Percentiles rank a stretch among this genome's conserved stretches.
Evolutionary conservation across 805 yeast species (phyloP).

Genomic region (Ogataea haglerorum): DNA sequence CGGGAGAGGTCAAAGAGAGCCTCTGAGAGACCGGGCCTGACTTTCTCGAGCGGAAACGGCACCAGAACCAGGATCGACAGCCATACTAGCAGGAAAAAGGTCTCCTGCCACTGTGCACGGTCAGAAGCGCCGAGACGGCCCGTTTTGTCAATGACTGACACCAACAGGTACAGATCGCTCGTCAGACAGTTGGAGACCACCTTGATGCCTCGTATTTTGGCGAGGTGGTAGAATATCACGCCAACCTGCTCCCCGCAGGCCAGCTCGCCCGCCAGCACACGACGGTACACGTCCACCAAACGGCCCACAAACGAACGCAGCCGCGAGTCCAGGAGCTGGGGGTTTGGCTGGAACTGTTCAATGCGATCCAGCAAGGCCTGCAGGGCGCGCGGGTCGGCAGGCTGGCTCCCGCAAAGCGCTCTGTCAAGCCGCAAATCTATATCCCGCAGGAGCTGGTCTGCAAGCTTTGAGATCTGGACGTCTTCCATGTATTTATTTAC

Average conservation of each 20-base stretch:
- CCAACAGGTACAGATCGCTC: constrained; percentile 53
- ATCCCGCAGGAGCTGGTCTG: constrained; percentile 6
- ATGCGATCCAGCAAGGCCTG: constrained; percentile 26
- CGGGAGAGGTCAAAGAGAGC: constrained; percentile 37
- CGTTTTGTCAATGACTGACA: constrained; percentile 32
- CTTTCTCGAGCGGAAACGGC: constrained; percentile 60
- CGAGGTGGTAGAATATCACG: constrained; percentile 51
- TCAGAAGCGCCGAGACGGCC: neutral
- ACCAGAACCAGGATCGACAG: constrained; percentile 62
- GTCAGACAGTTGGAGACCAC: constrained; percentile 55
- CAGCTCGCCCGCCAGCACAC: constrained; percentile 5
- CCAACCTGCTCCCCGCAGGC: constrained; percentile 13
- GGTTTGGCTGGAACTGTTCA: constrained; percentile 52
- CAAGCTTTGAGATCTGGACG: constrained; percentile 5
- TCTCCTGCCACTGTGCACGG: constrained; percentile 41
- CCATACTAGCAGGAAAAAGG: constrained; percentile 63
- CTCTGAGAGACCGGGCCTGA: constrained; percentile 34
- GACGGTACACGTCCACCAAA: constrained; percentile 29
- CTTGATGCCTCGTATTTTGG: constrained; percentile 67
- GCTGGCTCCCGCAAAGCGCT: neutral
- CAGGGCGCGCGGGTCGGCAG: neutral
- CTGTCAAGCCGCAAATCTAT: constrained; percentile 1
- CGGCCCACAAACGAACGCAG: constrained; percentile 34
- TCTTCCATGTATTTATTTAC: constrained; percentile 5
- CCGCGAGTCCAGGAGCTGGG: constrained; percentile 45